Conservation (phyloP, 78 protist genomes). For the Dictyostelium citrinum region DNA sequence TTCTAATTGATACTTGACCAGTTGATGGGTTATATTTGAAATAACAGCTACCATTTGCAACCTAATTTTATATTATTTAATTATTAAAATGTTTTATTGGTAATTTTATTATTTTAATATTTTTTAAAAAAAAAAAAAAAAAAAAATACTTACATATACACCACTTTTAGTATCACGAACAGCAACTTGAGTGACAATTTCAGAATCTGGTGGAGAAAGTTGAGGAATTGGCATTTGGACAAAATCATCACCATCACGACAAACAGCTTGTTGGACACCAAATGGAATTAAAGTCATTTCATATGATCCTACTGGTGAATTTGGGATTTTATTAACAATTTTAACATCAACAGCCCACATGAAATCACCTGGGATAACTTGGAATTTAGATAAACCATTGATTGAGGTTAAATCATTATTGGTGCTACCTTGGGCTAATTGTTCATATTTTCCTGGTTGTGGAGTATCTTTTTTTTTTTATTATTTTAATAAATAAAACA, state of each 20-base stretch:
- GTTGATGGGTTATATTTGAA: constrained; percentile 29
- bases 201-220: constrained; percentile 31
- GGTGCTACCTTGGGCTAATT: not conserved
- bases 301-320: not conserved
- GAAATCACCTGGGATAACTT: not conserved
- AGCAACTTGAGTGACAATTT: constrained; percentile 14
- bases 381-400: constrained; percentile 35
- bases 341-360: constrained; percentile 47
- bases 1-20: not conserved
- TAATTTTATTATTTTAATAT: no score
- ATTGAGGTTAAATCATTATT: constrained; percentile 11
- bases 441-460: constrained; percentile 8
- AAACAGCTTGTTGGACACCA: not conserved
- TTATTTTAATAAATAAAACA: no score
- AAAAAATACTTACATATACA: not conserved
- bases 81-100: no score
- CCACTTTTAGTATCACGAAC: not conserved
- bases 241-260: constrained; percentile 1
- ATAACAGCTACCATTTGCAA: constrained; percentile 35
- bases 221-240: constrained; percentile 50
- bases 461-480: not conserved
- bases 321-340: not conserved
- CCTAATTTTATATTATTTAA: not conserved
- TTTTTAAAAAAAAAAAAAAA: no score
- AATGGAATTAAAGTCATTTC: constrained; percentile 34